These are phyloP conservation scores for Clitopilus hobsonii DNA, from an alignment of 768 basidiomycete genomes.

Conservation along the genomic window DNA sequence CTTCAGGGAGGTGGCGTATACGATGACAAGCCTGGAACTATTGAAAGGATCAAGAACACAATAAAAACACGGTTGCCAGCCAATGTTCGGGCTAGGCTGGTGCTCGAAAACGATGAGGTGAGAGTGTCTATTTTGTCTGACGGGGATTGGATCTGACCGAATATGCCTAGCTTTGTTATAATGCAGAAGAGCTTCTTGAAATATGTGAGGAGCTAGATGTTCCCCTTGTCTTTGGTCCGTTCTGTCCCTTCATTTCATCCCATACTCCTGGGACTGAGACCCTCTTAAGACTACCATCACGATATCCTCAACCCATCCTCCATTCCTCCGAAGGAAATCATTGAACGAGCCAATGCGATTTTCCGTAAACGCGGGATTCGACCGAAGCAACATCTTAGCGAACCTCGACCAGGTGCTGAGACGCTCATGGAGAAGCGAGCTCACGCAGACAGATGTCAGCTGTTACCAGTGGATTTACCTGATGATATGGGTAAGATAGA, in stretches of 20 bases:
- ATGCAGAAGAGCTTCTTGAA: constrained; percentile 82
- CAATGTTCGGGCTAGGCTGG: constrained; percentile 67
- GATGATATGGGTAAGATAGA: constrained; percentile 55
- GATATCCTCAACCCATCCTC: constrained; percentile 63
- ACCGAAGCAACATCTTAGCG: constrained; percentile 91
- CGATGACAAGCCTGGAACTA: constrained; percentile 68
- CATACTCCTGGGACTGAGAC: constrained; percentile 17
- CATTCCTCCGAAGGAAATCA: constrained; percentile 60
- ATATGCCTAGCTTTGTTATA: constrained; percentile 64
- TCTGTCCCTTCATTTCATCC: constrained; percentile 12
- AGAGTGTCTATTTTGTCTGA: constrained; percentile 7
- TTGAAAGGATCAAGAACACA: constrained; percentile 69
- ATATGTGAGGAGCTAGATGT: constrained; percentile 81
- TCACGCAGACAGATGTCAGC: constrained; percentile 78
- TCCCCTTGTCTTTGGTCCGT: constrained; percentile 57
- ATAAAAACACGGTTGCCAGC: constrained; percentile 54
- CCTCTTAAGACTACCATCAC: constrained; percentile 67
- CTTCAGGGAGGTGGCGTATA: constrained; percentile 75
- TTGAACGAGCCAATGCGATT: constrained; percentile 69
- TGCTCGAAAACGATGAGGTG: constrained; percentile 95
- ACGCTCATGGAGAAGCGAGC: constrained; percentile 83
- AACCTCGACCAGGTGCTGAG: constrained; percentile 80
- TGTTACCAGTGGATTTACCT: constrained; percentile 58
- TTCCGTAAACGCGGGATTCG: constrained; percentile 74
- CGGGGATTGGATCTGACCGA: background rate